Percentiles rank a stretch among this genome's conserved stretches.
These are phyloP conservation scores for Tetrapisispora fleetii DNA, from an alignment of 805 yeast genomes.

Conservation along the genomic window DNA sequence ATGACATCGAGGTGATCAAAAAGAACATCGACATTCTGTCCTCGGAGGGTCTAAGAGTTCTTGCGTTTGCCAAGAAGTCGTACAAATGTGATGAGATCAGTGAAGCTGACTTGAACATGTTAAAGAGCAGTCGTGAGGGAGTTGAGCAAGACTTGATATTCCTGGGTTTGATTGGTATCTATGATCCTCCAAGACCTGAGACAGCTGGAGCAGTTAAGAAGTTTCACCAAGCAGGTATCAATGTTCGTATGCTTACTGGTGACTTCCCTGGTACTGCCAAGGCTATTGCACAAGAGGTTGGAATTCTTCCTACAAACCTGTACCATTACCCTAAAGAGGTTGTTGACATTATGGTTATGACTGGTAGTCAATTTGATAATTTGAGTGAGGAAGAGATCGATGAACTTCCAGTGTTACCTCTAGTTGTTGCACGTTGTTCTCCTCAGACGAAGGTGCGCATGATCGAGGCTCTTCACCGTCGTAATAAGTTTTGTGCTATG, in stretches of 20 bases:
- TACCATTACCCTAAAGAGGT: conserved; percentile 29
- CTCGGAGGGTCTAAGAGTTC: conserved; percentile 72
- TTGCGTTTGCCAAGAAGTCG: conserved; percentile 55
- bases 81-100: conserved; percentile 28
- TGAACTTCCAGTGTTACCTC: conserved; percentile 64
- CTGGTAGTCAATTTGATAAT: conserved; percentile 72
- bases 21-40: conserved; percentile 60
- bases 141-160: conserved; percentile 60
- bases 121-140: conserved; percentile 20
- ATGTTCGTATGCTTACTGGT: conserved; percentile 96
- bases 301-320: conserved; percentile 60
- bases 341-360: conserved; percentile 56
- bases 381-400: conserved; percentile 63
- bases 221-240: conserved; percentile 86
- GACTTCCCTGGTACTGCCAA: conserved; percentile 82
- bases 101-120: conserved; percentile 18
- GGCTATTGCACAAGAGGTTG: conserved; percentile 81
- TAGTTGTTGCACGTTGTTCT: conserved; percentile 88
- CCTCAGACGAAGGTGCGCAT: conserved; percentile 89
- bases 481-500: conserved; percentile 95
- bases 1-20: conserved; percentile 36
- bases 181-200: conserved; percentile 92
- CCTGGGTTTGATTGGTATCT: conserved; percentile 86
- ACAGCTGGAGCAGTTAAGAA: conserved; percentile 66
- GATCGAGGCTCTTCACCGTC: conserved; percentile 77